These are phyloP conservation scores for Blastobotrys peoriensis DNA, from an alignment of 805 yeast species.

Conservation along the genomic window DNA sequence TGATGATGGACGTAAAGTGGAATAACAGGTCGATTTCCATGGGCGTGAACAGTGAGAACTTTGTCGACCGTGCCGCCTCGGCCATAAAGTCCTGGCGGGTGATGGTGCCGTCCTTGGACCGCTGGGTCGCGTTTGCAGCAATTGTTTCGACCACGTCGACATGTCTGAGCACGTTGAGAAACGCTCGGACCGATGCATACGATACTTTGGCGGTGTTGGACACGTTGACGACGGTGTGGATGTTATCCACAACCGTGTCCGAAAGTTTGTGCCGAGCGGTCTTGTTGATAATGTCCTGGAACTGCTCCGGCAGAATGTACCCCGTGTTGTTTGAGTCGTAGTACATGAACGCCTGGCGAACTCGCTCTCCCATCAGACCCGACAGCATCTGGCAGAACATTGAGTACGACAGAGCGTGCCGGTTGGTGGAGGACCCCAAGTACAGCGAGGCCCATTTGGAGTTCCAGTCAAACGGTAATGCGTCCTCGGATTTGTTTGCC, in stretches of 20 bases:
- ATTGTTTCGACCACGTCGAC: constrained; percentile 36
- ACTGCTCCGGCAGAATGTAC: constrained; percentile 36
- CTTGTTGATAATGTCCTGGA: constrained; percentile 32
- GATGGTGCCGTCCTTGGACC: constrained; percentile 32
- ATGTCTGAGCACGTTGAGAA: constrained; percentile 36
- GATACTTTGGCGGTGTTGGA: constrained; percentile 30
- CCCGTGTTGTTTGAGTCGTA: constrained; percentile 34
- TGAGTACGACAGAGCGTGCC: constrained; percentile 35
- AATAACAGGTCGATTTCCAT: constrained; percentile 39
- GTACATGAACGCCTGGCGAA: constrained; percentile 38
- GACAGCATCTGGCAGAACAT: constrained; percentile 41
- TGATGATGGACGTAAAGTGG: constrained; percentile 33
- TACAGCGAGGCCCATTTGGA: constrained; percentile 37
- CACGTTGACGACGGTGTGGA: constrained; percentile 34
- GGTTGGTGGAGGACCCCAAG: constrained; percentile 32
- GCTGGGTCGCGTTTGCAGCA: constrained; percentile 30
- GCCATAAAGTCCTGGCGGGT: constrained; percentile 33
- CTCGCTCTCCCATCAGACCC: constrained; percentile 42
- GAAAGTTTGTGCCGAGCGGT: constrained; percentile 39
- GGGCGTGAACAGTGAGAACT: constrained; percentile 38
- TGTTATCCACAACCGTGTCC: constrained; percentile 31
- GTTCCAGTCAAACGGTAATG: constrained; percentile 40
- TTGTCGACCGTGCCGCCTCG: constrained; percentile 35
- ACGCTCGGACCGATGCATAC: constrained; percentile 39
- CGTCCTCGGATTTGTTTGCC: constrained; percentile 29